A percentile compares a stretch with the other conserved stretches of the same genome.
Evolutionary conservation across 352 stramenopile species (phyloP).

Genomic region (Globisporangium iwayamae): DNA sequence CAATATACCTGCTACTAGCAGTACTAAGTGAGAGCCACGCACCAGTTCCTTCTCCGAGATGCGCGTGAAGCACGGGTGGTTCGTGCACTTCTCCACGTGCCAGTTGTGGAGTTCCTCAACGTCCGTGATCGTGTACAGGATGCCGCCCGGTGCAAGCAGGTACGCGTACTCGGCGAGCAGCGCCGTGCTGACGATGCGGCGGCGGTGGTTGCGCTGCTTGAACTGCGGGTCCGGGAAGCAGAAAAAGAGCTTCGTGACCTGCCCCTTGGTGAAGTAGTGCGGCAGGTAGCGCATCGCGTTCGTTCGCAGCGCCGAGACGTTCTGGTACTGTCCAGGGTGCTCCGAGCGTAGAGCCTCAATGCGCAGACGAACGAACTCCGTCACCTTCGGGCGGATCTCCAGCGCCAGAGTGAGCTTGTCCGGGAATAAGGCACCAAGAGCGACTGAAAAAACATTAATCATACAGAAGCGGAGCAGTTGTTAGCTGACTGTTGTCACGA

Average conservation of each 20-base stretch:
- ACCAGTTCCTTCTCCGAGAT: conserved; percentile 87
- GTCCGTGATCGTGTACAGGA: conserved; percentile 99
- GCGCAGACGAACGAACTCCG: conserved; percentile 89
- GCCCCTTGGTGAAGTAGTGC: conserved; percentile 81
- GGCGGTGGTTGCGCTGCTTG: conserved; percentile 97
- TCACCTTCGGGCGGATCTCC: conserved; percentile 96
- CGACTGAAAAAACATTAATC: conserved; percentile 46
- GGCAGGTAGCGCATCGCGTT: conserved; percentile 95
- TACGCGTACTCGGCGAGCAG: conserved; percentile 98
- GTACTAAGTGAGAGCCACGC: conserved; percentile 8
- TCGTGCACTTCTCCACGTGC: conserved; percentile 94
- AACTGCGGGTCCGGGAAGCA: conserved; percentile 99
- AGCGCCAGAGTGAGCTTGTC: conserved; percentile 95
- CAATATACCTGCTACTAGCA: background rate
- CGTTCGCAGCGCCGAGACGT: conserved; percentile 93
- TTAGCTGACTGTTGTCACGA: background rate
- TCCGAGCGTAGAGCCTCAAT: conserved; percentile 87
- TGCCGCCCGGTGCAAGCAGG: conserved; percentile 87
- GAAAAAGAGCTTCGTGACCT: conserved; percentile 98
- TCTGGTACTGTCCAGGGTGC: conserved; percentile 89
- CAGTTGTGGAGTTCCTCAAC: conserved; percentile 98
- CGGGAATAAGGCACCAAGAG: conserved; percentile 88
- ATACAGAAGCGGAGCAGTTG: background rate
- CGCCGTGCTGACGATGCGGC: conserved; percentile 89
- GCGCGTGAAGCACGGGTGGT: conserved; percentile 92